phyloP scores from a whole-genome alignment of 345 rosid species.

The Populus davidiana region DNA sequence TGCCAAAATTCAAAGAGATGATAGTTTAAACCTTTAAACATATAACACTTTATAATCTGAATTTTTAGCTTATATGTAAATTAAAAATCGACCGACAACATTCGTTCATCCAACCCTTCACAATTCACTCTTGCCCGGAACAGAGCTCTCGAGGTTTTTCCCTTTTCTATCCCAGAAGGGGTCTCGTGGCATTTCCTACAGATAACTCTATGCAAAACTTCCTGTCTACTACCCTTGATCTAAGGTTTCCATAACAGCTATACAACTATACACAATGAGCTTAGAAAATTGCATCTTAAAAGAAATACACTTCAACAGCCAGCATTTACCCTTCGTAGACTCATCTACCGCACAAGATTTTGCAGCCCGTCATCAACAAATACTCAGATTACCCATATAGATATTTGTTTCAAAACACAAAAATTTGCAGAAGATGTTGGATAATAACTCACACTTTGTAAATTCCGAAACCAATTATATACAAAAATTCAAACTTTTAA shows the following conservation, averaged over 20 bases:
- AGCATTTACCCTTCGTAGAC: too few species aligned
- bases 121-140: background rate
- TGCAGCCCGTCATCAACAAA: too few species aligned
- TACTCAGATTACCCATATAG: too few species aligned
- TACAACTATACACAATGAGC: background rate
- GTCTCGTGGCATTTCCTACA: background rate
- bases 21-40: too few species aligned
- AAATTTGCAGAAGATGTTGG: background rate
- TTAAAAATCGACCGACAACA: background rate
- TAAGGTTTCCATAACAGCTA: background rate
- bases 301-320: too few species aligned
- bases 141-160: background rate
- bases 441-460: background rate
- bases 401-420: background rate
- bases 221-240: background rate
- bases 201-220: background rate
- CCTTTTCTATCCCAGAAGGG: background rate
- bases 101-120: background rate
- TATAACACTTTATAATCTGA: too few species aligned
- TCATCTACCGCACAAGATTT: too few species aligned
- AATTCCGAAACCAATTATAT: too few species aligned
- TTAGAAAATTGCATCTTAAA: background rate
- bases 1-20: too few species aligned
- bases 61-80: too few species aligned
- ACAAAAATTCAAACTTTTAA: background rate